Base-by-base conservation (phyloP, 768 basidiomycete genomes). In the Infundibulicybe gibba region DNA sequence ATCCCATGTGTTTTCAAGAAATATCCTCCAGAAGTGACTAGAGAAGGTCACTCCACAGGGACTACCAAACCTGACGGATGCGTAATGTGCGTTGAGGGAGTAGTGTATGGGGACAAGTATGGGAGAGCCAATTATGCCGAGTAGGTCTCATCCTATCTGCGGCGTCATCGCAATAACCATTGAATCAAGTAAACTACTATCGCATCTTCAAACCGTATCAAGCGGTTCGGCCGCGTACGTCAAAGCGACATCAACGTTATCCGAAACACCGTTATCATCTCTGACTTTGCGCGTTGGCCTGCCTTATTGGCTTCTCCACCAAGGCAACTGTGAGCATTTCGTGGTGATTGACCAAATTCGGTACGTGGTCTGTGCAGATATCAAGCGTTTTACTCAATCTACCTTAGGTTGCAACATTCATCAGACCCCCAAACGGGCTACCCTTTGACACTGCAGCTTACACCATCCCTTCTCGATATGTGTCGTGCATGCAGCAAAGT, bases 251-350 rank as follows among this genome's bases (percentile, higher is more conserved):
- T 69, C 63, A 8, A 55, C 74, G 3, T 68, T 84, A 57, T 57
- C 66, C 44, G 70, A 80, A 45, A 79, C 79, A 6, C 45, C 59
- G 8, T 65, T 91, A 34, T 62, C 69, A 1, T 75, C 80, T 1
- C 72, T 92, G 17, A 64, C 70, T 3, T 61, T 91, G 16, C 76
- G 83, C 30, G 61, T 89, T 32, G 77, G 87, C 53, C 74, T 85
- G 55, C 91, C 91, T 0, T 92, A 93, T 53, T 90, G 86, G 81
- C 66, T 92, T 45, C 67, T 91, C 14, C 90, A 93, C 56, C 75
- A 77, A 45, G 90, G 90, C 31, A 85, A 80, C 54, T 93, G 90
- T 57, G 88, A 91, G 54, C 90, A 93, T 57, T 87, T 83, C 59
- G 53, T 90, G 16, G 76, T 85, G 16, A 51, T 92, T 33, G 81